phyloP scores from a whole-genome alignment of 2,329 filamentous ascomycete species.

The Aspergillus sp. region DNA sequence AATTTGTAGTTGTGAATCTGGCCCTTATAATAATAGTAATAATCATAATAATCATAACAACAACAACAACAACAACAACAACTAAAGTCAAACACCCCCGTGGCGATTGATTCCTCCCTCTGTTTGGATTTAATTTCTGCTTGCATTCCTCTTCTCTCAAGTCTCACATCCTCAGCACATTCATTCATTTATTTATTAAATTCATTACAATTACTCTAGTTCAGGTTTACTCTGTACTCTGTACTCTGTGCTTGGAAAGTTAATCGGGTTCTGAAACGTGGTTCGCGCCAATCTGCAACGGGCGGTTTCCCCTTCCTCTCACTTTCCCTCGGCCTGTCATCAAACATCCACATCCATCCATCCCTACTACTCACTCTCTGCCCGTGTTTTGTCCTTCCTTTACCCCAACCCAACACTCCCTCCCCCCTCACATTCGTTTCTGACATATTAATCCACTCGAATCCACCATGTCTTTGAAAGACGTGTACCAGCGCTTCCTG shows the following conservation, averaged over 20 bases:
- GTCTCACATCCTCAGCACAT: no score
- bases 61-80: no score
- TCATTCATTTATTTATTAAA: no score
- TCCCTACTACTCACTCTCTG: slow-evolving; percentile 3
- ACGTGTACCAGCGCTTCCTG: slow-evolving; percentile 71
- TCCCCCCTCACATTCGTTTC: slow-evolving; percentile 13
- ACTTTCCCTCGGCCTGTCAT: slow-evolving; percentile 5
- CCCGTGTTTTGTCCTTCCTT: slow-evolving; percentile 18
- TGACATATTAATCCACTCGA: neutral
- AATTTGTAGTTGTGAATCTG: no score
- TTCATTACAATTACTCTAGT: no score
- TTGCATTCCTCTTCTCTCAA: slow-evolving; percentile 5
- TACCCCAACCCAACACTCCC: neutral
- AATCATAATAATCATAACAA: no score
- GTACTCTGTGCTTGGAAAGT: neutral
- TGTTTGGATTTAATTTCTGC: neutral
- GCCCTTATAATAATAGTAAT: no score
- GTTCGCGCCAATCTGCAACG: slow-evolving; percentile 13
- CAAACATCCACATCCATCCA: slow-evolving; percentile 16
- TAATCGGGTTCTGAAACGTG: slow-evolving; percentile 2
- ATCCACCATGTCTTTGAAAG: slow-evolving; percentile 44
- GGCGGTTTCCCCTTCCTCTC: slow-evolving; percentile 9
- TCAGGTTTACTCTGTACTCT: neutral
- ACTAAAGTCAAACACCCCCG: no score
- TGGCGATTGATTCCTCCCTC: neutral